Conservation (phyloP, 441 rosid species). For the Biscutella laevigata region DNA sequence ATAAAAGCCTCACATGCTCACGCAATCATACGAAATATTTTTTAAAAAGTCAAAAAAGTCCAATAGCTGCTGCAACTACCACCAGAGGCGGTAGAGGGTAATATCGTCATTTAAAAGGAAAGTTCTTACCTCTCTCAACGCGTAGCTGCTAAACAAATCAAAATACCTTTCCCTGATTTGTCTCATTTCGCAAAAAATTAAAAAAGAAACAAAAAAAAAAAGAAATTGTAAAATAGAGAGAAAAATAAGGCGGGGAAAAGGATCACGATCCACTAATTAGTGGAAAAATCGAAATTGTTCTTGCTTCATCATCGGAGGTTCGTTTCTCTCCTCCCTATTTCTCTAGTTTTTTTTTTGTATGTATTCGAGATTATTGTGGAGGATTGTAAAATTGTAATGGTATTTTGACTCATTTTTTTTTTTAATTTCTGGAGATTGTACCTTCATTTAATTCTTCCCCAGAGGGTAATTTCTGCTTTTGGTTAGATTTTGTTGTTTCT, state of each 20-base stretch:
- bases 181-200: neutral
- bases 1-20: conserved; percentile 14
- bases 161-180: conserved; percentile 16
- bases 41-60: conserved; percentile 18
- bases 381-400: too few relatives aligned
- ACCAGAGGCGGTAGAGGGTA: conserved; percentile 18
- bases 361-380: too few relatives aligned
- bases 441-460: neutral
- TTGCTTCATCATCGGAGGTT: conserved; percentile 21
- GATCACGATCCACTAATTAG: conserved; percentile 16
- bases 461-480: neutral
- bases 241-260: conserved; percentile 25
- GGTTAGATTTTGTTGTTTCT: conserved; percentile 4
- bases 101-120: neutral
- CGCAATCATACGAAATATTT: neutral
- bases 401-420: conserved; percentile 9
- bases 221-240: conserved; percentile 22
- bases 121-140: conserved; percentile 13
- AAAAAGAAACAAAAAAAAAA: neutral
- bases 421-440: neutral
- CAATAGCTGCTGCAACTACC: conserved; percentile 20
- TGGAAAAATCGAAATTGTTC: neutral
- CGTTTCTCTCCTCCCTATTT: neutral
- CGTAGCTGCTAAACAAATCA: conserved; percentile 10
- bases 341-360: neutral